Percentiles rank a stretch among this genome's conserved stretches.
Conservation (phyloP, 129 eudicot species). For the Mikania micrantha region DNA sequence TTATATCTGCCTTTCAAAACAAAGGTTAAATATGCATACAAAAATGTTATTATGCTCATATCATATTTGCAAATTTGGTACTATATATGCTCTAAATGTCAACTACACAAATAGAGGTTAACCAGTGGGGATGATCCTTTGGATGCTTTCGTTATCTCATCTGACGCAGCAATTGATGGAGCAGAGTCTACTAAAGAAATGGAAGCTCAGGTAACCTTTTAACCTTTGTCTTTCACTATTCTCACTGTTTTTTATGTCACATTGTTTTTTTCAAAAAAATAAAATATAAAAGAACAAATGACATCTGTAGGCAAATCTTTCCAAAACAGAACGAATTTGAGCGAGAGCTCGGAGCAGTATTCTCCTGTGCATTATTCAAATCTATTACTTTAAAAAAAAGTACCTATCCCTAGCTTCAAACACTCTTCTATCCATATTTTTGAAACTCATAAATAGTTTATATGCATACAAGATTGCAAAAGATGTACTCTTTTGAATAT, state of each 20-base stretch:
- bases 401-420: neutral
- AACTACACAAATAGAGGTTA: slow-evolving; percentile 48
- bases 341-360: neutral
- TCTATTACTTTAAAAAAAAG: neutral
- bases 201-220: slow-evolving; percentile 69
- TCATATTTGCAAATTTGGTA: neutral
- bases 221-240: neutral
- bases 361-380: neutral
- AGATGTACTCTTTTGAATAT: neutral
- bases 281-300: no score
- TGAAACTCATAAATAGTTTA: neutral
- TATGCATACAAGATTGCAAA: neutral
- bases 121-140: slow-evolving; percentile 66
- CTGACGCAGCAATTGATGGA: slow-evolving; percentile 83
- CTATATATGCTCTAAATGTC: neutral
- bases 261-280: no score
- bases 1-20: neutral
- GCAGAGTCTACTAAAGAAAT: slow-evolving; percentile 83
- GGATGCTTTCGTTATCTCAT: slow-evolving; percentile 69
- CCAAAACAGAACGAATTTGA: neutral
- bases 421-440: neutral
- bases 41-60: neutral
- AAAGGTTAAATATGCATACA: neutral
- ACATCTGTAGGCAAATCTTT: neutral
- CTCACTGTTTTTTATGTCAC: no score